A percentile compares a stretch with the other conserved stretches of the same genome.
Conservation (phyloP, 768 basidiomycete genomes). For the Lactifluus piperatus region DNA sequence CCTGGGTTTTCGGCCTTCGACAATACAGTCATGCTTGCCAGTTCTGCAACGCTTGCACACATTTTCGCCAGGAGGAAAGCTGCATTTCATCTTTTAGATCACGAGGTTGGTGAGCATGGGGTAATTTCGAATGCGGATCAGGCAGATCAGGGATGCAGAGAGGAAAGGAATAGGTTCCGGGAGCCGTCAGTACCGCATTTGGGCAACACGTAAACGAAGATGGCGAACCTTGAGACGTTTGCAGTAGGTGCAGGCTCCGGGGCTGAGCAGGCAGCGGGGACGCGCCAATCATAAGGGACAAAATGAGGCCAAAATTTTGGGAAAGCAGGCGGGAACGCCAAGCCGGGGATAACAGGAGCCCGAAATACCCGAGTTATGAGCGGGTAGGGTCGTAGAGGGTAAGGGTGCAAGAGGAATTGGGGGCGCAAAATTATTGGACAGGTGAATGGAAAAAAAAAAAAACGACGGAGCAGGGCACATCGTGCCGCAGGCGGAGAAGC, state of each 20-base stretch:
- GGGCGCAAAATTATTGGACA: background rate
- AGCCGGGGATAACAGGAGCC: background rate
- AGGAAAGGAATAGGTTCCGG: background rate
- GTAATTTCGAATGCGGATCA: background rate
- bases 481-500: background rate
- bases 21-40: slow-evolving; percentile 69
- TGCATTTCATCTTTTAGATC: slow-evolving; percentile 71
- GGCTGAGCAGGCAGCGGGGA: slow-evolving; percentile 33
- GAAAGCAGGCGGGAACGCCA: slow-evolving; percentile 3
- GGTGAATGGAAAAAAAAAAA: background rate
- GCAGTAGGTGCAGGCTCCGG: slow-evolving; percentile 80
- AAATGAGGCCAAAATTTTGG: background rate
- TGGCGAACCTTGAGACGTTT: slow-evolving; percentile 74
- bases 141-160: background rate
- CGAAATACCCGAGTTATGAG: background rate
- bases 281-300: background rate
- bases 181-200: background rate
- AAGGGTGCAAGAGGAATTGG: background rate
- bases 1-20: slow-evolving; percentile 73
- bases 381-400: background rate
- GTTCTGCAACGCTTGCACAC: slow-evolving; percentile 73
- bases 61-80: slow-evolving; percentile 61
- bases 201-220: background rate
- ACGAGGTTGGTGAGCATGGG: background rate
- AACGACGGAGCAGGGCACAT: background rate